Evolutionary conservation across 192 early-diverging fungal genomes (phyloP), one percentile per base, ranked within the genome.

Genomic region (Gonapodya sp.): DNA sequence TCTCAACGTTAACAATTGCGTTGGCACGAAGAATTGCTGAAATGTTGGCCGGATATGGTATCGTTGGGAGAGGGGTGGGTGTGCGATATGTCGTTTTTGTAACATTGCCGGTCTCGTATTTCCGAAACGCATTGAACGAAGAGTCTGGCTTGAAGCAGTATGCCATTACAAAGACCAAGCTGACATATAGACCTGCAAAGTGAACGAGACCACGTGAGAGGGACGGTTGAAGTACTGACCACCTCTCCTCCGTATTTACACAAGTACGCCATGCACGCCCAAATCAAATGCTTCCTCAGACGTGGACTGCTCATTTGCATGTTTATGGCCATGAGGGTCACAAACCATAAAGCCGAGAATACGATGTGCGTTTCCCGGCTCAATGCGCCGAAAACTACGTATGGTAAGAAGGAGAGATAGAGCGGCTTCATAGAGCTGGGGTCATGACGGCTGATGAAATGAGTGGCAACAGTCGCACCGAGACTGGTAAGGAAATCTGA

Each of bases 351-450:
- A 0, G 80, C 79, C 2, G 79, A 34, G 64, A 85, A 84, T n/a
- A 87, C 32, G 1, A 86, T 80, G 81, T 87, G 85, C 18, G 84
- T 81, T 18, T 86, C 83, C n/a, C 85, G 78, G 8, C 83, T 81
- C n/a, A 86, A 35, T 75, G 84, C n/a, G 81, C 64, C 31, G 78
- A 37, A 73, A 73, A 36, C 35, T 79, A 83, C 31, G 77, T 81
- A 88, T 31, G 87, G 87, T 36, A 88, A 78, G 73, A 86, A 86
- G 1, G 83, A 82, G 0, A 88, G 81, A 73, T 86, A 87, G 2
- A 87, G 36, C 0, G 85, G 86, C 30, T 84, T 80, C 72, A 88
- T 73, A 0, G 84, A 80, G 31, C 73, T 33, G 24, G 73, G 73
- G 37, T 84, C 78, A 33, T 36, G 36, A 32, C 36, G 36, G 36